Evolutionary conservation across 23 red algal species (phyloP).

Genomic region (Gracilaria gracilis): DNA sequence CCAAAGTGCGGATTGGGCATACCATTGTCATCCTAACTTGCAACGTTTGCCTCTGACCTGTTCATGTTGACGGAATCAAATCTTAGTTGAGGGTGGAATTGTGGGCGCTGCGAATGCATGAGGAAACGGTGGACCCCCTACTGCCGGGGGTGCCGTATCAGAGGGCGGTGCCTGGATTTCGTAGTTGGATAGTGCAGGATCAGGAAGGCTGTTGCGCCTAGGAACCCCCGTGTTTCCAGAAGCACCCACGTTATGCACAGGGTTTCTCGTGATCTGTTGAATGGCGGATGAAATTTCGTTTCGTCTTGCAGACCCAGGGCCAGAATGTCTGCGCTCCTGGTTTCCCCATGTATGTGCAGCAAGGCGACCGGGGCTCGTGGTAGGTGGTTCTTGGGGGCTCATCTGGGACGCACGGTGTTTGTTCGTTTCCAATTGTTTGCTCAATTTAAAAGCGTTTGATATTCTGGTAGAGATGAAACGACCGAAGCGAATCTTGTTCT

Average conservation of each 20-base stretch:
- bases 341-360: too few species aligned
- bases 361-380: too few species aligned
- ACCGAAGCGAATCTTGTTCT: too few species aligned
- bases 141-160: neutral
- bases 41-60: neutral
- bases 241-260: neutral
- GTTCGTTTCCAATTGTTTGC: too few species aligned
- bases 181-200: neutral
- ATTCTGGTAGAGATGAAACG: too few species aligned
- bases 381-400: too few species aligned
- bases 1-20: conserved; percentile 5
- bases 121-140: conserved; percentile 23
- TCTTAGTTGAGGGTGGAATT: neutral
- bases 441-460: too few species aligned
- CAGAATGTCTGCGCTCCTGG: neutral
- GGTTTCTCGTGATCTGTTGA: neutral
- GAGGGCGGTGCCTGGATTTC: neutral
- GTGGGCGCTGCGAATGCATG: neutral
- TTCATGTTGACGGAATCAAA: conserved; percentile 20
- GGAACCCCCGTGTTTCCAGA: neutral
- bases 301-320: neutral
- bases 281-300: neutral
- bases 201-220: neutral
- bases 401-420: too few species aligned
- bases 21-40: neutral